These are phyloP conservation scores for Fusarium kyushuense DNA, from an alignment of 2,329 filamentous ascomycete species.

Conservation along the genomic window DNA sequence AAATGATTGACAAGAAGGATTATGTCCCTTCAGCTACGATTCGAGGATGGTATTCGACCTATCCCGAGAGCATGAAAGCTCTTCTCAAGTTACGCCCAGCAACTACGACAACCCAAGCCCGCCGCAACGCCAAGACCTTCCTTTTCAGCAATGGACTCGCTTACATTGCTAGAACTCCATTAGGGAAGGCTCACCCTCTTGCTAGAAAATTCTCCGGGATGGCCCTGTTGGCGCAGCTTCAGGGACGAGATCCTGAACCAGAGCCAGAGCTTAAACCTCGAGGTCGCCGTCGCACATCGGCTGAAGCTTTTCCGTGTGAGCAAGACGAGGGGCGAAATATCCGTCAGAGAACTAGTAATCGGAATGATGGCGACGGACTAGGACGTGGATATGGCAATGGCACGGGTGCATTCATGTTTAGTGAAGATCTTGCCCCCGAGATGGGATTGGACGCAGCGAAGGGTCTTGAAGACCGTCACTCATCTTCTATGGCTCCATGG, in stretches of 20 bases:
- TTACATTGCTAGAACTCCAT: slow-evolving; percentile 31
- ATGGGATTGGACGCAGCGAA: slow-evolving; percentile 75
- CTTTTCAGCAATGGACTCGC: slow-evolving; percentile 54
- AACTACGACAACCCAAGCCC: slow-evolving; percentile 54
- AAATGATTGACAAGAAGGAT: slow-evolving; percentile 51
- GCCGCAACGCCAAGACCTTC: slow-evolving; percentile 51
- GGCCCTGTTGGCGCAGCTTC: slow-evolving; percentile 53
- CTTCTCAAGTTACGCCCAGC: slow-evolving; percentile 44
- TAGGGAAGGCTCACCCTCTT: slow-evolving; percentile 57
- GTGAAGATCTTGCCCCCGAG: slow-evolving; percentile 67
- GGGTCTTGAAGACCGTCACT: slow-evolving; percentile 74
- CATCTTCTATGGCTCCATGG: slow-evolving; percentile 66
- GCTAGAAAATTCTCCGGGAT: slow-evolving; percentile 60
- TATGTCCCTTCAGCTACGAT: slow-evolving; percentile 54
- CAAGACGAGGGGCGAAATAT: slow-evolving; percentile 54
- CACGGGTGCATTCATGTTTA: slow-evolving; percentile 49
- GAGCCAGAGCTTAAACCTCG: slow-evolving; percentile 33
- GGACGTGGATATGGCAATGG: slow-evolving; percentile 47
- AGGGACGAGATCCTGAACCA: slow-evolving; percentile 42
- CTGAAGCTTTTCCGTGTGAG: slow-evolving; percentile 59
- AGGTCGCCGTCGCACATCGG: slow-evolving; percentile 57
- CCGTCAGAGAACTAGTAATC: slow-evolving; percentile 50
- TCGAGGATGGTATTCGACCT: slow-evolving; percentile 58
- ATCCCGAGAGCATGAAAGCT: slow-evolving; percentile 67
- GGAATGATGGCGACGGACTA: slow-evolving; percentile 44